Evolutionary conservation across 768 basidiomycete genomes (phyloP), one percentile per base, ranked within the genome.

Genomic region (Symmetrospora coprosmae): DNA sequence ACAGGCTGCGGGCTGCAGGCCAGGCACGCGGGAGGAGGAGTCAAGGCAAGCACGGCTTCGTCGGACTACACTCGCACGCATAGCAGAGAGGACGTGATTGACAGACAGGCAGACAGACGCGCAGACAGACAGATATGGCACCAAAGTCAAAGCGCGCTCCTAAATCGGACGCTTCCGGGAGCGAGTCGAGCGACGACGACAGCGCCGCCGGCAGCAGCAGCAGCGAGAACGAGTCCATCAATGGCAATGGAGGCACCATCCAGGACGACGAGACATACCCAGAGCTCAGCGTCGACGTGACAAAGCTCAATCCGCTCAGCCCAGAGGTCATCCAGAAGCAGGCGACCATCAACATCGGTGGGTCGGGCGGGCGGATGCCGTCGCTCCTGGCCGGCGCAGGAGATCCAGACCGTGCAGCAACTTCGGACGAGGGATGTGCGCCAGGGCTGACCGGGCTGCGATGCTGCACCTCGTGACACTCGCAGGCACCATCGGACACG

Each of bases 291-390:
- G 74, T 94, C 69, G 90, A 92, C 76, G 75, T 79, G 16, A 78
- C 85, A 37, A 86, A 80, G 70, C 77, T 94, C 69, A 87, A 87
- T 17, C 86, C 90, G 58, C 78, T 94, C 47, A 87, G 86, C 16
- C 87, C 87, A 2, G 74, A 74, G 61, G 75, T 76, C 59, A 76
- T 76, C 61, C 68, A 70, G n/a, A 74, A 74, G 49, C 72, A 94
- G 85, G 92, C 91, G 28, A 96, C 92, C 14, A 91, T 92, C 67
- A 90, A 91, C 75, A 76, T 90, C 68, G 90, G 90, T 89, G 62
- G 41, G 69, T 69, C 48, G 30, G 27, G 16, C 43, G 38, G 38
- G 13, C 21, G 19, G 27, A 11, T 35, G 38, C 50, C 28, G 47
- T 8, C 23, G 34, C n/a, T 27, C 28, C 41, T 21, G 16, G 35